Percentiles rank a stretch among this genome's conserved stretches.
Conservation (phyloP, 2,329 filamentous ascomycete genomes). For the Talaromyces verruculosus region DNA sequence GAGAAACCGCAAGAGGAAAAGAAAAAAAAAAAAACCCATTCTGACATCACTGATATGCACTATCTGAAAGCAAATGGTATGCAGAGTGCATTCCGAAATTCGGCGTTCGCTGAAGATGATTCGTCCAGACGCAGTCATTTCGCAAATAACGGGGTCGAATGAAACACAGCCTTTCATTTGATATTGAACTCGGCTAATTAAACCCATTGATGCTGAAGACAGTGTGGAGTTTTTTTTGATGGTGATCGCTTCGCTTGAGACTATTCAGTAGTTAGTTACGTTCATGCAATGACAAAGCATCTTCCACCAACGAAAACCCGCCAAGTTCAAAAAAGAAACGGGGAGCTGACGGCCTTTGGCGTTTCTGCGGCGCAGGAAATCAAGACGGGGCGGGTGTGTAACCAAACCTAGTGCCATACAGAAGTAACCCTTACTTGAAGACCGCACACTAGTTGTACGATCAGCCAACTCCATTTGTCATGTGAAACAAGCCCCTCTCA, state of each 20-base stretch:
- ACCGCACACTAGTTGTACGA: not conserved
- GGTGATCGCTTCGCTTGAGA: not conserved
- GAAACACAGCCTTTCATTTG: not conserved
- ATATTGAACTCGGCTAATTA: not conserved
- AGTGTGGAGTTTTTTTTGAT: slow-evolving; percentile 1
- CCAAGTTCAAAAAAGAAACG: not conserved
- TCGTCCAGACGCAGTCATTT: not conserved
- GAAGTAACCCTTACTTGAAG: not conserved
- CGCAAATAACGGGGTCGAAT: not conserved
- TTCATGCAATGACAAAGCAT: slow-evolving; percentile 13
- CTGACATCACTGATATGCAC: not conserved
- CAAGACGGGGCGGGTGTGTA: not conserved
- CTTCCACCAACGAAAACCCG: not conserved
- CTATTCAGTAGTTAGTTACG: not conserved
- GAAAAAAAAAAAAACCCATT: not conserved
- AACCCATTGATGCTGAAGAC: not conserved
- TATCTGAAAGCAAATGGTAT: slow-evolving; percentile 3
- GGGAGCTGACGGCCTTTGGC: not conserved
- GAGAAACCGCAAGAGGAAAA: not conserved
- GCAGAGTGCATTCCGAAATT: not conserved
- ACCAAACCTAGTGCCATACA: not conserved
- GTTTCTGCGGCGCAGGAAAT: not conserved
- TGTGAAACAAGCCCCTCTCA: not conserved
- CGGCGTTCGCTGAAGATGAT: not conserved
- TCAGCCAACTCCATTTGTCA: not conserved